Percentiles rank a stretch among this genome's conserved stretches.
These are phyloP conservation scores for Rhizophora apiculata DNA, from an alignment of 345 rosid genomes.

Conservation along the genomic window DNA sequence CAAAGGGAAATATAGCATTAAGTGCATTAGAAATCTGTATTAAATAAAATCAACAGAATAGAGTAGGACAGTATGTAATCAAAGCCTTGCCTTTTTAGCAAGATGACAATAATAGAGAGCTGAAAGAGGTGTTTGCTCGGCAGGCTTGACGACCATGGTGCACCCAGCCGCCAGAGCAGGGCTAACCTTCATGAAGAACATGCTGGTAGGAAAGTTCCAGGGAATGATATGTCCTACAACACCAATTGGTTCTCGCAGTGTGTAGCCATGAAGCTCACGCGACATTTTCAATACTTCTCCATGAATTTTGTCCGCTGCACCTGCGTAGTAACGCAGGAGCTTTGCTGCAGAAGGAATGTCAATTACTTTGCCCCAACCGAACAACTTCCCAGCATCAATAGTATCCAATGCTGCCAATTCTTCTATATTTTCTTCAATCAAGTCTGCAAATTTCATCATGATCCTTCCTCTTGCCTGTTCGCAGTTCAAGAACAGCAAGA, in stretches of 20 bases:
- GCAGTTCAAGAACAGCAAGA: not conserved
- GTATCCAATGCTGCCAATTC: conserved; percentile 70
- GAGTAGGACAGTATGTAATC: not conserved
- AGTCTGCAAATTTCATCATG: conserved; percentile 58
- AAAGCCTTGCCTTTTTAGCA: conserved; percentile 37
- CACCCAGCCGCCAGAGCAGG: conserved; percentile 91
- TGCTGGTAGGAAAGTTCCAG: conserved; percentile 73
- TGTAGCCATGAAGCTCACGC: conserved; percentile 58
- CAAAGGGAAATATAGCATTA: not conserved
- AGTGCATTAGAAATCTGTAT: not conserved
- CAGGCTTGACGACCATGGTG: conserved; percentile 83
- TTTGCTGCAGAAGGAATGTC: conserved; percentile 51
- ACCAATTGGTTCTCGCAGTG: conserved; percentile 76
- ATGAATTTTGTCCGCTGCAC: conserved; percentile 90
- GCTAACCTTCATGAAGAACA: conserved; percentile 63
- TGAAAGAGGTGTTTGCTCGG: conserved; percentile 89
- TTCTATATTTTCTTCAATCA: conserved; percentile 56
- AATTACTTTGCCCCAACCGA: conserved; percentile 25
- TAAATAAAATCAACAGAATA: not conserved
- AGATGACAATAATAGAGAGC: conserved; percentile 72
- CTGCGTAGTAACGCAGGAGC: conserved; percentile 62
- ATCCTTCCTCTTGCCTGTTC: conserved; percentile 65
- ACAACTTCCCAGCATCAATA: conserved; percentile 70
- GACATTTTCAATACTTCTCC: conserved; percentile 76
- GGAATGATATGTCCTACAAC: conserved; percentile 79